Conservation (phyloP, 495 filamentous ascomycete genomes). For the Friedmanniomyces simplex region DNA sequence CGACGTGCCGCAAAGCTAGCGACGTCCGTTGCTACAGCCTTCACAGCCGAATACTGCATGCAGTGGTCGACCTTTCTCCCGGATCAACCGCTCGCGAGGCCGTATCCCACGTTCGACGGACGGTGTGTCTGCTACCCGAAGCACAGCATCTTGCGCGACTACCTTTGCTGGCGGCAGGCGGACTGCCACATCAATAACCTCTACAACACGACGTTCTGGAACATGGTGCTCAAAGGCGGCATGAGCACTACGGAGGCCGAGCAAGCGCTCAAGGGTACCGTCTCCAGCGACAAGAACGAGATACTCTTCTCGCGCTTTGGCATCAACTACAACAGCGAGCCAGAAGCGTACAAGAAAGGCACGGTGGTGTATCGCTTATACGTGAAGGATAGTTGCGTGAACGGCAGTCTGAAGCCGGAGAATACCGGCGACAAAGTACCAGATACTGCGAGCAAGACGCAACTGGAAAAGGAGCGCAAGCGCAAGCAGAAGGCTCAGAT, state of each 20-base stretch:
- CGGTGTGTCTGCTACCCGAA: slow-evolving; percentile 80
- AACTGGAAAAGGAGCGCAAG: slow-evolving; percentile 70
- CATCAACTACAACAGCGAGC: slow-evolving; percentile 96
- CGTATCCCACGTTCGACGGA: slow-evolving; percentile 84
- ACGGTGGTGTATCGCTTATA: slow-evolving; percentile 67
- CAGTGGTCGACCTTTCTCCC: slow-evolving; percentile 71
- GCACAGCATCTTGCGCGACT: slow-evolving; percentile 70
- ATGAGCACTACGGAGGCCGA: slow-evolving; percentile 70
- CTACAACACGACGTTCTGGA: slow-evolving; percentile 96
- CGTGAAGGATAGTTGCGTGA: background rate
- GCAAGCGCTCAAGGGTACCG: slow-evolving; percentile 68
- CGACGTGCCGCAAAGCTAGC: slow-evolving; percentile 77
- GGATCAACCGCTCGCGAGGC: slow-evolving; percentile 52
- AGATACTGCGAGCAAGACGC: slow-evolving; percentile 53
- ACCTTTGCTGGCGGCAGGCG: slow-evolving; percentile 93
- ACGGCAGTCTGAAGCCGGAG: background rate
- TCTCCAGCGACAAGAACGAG: slow-evolving; percentile 85
- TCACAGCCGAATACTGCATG: slow-evolving; percentile 83
- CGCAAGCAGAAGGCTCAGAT: slow-evolving; percentile 63
- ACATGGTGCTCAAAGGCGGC: slow-evolving; percentile 65
- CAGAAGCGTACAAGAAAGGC: slow-evolving; percentile 85
- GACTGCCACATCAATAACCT: slow-evolving; percentile 98
- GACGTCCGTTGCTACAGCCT: slow-evolving; percentile 81
- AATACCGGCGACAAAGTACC: background rate
- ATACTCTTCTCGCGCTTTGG: slow-evolving; percentile 80